phyloP scores from a whole-genome alignment of 352 stramenopile genomes.

The Globisporangium abappressorium region DNA sequence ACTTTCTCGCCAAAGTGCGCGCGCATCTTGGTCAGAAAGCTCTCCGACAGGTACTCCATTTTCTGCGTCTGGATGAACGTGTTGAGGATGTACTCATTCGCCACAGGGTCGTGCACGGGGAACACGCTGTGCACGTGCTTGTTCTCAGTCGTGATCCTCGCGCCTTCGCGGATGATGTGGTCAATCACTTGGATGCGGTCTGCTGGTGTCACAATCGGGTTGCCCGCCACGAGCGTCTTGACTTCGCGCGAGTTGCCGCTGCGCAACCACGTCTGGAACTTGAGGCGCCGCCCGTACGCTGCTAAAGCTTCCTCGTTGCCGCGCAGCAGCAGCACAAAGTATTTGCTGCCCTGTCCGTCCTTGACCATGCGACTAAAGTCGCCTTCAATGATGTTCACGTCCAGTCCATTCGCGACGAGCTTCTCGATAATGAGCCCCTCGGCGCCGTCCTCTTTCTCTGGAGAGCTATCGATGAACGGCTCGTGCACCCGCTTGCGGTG shows the following conservation, averaged over 20 bases:
- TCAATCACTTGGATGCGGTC: conserved; percentile 83
- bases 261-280: conserved; percentile 75
- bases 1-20: conserved; percentile 85
- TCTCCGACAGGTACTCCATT: conserved; percentile 58
- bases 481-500: conserved; percentile 29
- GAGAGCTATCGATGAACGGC: conserved; percentile 18
- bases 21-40: conserved; percentile 59
- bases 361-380: conserved; percentile 51
- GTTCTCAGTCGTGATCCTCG: conserved; percentile 53
- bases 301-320: conserved; percentile 61
- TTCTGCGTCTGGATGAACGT: conserved; percentile 71
- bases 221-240: conserved; percentile 49
- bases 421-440: conserved; percentile 53
- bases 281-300: conserved; percentile 55
- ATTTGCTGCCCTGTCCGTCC: conserved; percentile 40
- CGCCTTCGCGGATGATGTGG: conserved; percentile 73
- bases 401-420: conserved; percentile 57
- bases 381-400: conserved; percentile 72
- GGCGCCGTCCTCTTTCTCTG: conserved; percentile 29
- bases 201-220: conserved; percentile 61
- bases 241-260: conserved; percentile 74
- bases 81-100: conserved; percentile 70
- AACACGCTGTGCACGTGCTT: conserved; percentile 71
- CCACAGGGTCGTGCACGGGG: conserved; percentile 66
- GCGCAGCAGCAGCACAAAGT: conserved; percentile 71